Base-by-base conservation (phyloP, 495 filamentous ascomycete species). In the Penicillium maclennaniae region DNA sequence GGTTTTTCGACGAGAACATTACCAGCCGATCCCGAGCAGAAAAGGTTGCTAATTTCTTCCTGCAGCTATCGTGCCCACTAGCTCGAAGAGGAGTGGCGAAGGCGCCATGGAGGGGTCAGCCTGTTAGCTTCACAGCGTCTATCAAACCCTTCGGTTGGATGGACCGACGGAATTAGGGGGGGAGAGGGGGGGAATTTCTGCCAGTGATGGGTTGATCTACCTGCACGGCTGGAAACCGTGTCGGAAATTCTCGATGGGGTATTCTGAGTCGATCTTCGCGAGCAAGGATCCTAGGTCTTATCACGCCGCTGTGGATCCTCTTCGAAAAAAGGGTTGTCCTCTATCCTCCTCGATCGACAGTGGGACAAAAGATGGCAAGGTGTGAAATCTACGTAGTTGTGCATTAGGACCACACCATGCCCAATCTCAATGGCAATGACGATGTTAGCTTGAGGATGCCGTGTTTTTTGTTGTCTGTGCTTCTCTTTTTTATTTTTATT, bases 231-330 rank as follows among this genome's bases (percentile, higher is more conserved):
- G 46, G 31, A 42, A 41, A 46, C 47, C 10, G 31, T 47, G 45
- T 36, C 41, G 40, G 27, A 23, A 23, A 23, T 5, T 23, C 2
- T 5, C 2, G 23, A 47, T 39, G 42, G 42, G 49, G 51, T 56
- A 56, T 62, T 62, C 48, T 55, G 45, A 62, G 56, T 47, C 61
- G 59, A 62, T 61, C 51, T 36, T 49, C 40, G 54, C 49, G 50
- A 55, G 47, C 41, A 51, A 51, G 49, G 44, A 43, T 41, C 39
- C 21, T 45, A 36, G 17, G 42, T 45, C 42, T 45, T 45, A 52
- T 45, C 49, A 52, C 49, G 42, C 49, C 34, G 34, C 17, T 12
- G 58, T 61, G 58, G 58, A 46, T 51, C 53, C 23, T 45, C 37
- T 17, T 17, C 43, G 23, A 23, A 21, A 47, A 48, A n/a, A n/a